Evolutionary conservation across 1,284 basidiomycete genomes (phyloP), one percentile per base, ranked within the genome.

Genomic region (Fistulinella cinereoalba): DNA sequence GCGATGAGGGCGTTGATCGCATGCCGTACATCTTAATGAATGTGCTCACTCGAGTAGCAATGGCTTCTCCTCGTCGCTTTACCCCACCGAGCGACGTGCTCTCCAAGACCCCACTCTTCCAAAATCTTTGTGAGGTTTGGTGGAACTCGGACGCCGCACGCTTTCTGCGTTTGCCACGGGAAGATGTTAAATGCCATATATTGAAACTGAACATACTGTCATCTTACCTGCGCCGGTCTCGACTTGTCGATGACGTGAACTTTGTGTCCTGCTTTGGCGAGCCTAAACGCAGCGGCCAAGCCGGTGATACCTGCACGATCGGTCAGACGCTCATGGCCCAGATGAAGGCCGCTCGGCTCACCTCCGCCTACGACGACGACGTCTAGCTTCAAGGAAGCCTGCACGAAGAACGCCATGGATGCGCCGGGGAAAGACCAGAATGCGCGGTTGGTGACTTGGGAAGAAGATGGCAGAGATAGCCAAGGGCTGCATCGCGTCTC

Each of bases 101-200:
- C 66, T 15, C 61, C 62, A 11, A 77, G 65, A 10, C 73, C 72
- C 77, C 78, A 79, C 37, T 72, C 65, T 3, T 63, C 54, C 6
- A 78, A 65, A 16, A 78, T 73, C 51, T 74, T 77, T 29, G 70
- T 70, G 39, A 74, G 58, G 55, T 78, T 78, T 0, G 76, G 76
- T 25, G 74, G 71, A 5, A 77, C 57, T 6, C 74, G 70, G 19
- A 75, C 58, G 11, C 75, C 75, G 12, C 62, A 70, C 0, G 67
- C 56, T 18, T 61, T 58, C 54, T 69, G 52, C 25, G 47, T 34
- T 40, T 34, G n/a, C n/a, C 31, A 44, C n/a, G 37, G 24, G 28
- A 13, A 12, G 7, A 11, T 16, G 22, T 46, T n/a, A 11, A 13
- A n/a, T 4, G 16, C 29, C 4, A 31, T 10, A 28, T 9, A 16